A percentile compares a stretch with the other conserved stretches of the same genome.
These are phyloP conservation scores for Brettanomyces custersianus DNA, from an alignment of 805 yeast genomes.

Conservation along the genomic window DNA sequence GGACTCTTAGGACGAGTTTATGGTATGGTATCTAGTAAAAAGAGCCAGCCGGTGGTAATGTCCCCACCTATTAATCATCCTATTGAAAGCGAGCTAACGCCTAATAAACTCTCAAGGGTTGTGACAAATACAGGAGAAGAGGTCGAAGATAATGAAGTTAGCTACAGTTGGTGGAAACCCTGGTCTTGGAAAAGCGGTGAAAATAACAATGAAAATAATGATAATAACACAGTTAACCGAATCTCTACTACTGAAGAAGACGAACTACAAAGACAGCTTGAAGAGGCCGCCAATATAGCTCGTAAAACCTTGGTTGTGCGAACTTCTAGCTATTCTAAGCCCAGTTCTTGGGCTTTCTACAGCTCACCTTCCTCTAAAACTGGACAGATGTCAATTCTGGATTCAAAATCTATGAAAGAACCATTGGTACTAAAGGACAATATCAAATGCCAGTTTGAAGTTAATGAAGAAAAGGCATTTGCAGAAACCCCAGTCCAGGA, in stretches of 20 bases:
- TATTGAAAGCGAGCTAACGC: neutral
- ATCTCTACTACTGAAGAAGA: conserved; percentile 4
- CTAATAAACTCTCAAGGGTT: conserved; percentile 1
- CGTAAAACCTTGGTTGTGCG: conserved; percentile 14
- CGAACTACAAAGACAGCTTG: conserved; percentile 3
- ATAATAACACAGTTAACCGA: neutral
- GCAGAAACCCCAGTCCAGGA: neutral
- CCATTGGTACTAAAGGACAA: conserved; percentile 18
- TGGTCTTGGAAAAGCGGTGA: conserved; percentile 6
- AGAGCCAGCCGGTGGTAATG: neutral
- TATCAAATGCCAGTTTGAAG: conserved; percentile 23
- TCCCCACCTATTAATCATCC: neutral
- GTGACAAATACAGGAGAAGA: neutral
- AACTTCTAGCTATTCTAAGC: conserved; percentile 12
- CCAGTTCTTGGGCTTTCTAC: conserved; percentile 23
- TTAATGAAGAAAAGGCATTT: conserved; percentile 13
- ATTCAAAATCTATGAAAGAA: conserved; percentile 19
- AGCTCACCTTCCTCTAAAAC: conserved; percentile 4
- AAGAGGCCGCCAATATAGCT: conserved; percentile 9
- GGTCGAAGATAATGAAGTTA: neutral
- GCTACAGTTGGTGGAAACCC: conserved; percentile 6
- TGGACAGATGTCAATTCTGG: conserved; percentile 22
- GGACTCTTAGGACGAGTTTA: no score
- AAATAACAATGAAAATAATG: neutral
- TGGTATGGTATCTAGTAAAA: neutral